phyloP scores from a whole-genome alignment of 306 rosid genomes.

The Vicia faba region DNA sequence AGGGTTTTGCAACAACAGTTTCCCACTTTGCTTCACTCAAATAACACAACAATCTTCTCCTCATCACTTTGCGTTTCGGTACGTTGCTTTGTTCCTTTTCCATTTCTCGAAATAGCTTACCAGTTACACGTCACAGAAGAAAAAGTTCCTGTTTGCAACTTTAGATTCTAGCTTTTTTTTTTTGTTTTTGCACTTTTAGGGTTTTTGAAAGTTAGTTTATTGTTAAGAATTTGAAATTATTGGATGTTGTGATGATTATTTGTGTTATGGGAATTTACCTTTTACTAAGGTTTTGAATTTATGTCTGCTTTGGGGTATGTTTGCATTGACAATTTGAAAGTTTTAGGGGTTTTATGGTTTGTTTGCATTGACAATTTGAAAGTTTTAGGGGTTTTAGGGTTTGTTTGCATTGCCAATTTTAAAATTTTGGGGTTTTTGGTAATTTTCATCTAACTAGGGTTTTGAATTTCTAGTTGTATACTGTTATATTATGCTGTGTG shows the following conservation, averaged over 20 bases:
- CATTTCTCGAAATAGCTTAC: slow-evolving; percentile 7
- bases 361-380: background rate
- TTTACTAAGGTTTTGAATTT: background rate
- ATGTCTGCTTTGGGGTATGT: background rate
- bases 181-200: background rate
- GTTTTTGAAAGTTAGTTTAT: slow-evolving; percentile 1
- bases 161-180: background rate
- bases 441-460: background rate
- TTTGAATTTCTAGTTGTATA: no score
- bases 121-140: background rate
- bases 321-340: background rate
- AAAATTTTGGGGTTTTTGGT: background rate
- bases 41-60: background rate
- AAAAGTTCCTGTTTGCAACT: background rate
- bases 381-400: background rate
- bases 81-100: slow-evolving; percentile 1
- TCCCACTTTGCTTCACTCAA: slow-evolving; percentile 12
- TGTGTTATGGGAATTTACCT: slow-evolving; percentile 9
- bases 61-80: slow-evolving; percentile 6
- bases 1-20: slow-evolving; percentile 34
- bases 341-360: background rate
- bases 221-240: slow-evolving; percentile 9
- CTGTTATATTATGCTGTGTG: background rate
- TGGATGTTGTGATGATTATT: slow-evolving; percentile 12
- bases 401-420: background rate